Conservation (phyloP, 176 grass and related monocot genomes). For the Ampelocalamus luodianensis region DNA sequence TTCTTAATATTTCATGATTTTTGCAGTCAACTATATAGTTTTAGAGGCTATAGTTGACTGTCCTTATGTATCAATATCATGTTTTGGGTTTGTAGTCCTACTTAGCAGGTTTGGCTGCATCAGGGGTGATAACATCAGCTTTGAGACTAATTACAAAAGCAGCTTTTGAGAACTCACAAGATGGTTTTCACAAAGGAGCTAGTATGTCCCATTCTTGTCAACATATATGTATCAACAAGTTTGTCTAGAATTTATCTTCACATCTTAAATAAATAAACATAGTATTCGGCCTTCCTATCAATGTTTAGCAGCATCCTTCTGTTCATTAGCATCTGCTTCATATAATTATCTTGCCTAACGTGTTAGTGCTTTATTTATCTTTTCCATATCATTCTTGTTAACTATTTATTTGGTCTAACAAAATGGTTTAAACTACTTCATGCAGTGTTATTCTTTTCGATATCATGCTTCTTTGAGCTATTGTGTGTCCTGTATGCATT, state of each 20-base stretch:
- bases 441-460: conserved; percentile 71
- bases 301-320: too few relatives aligned
- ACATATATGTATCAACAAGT: background rate
- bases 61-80: too few relatives aligned
- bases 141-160: conserved; percentile 72
- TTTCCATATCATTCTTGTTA: background rate
- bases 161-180: conserved; percentile 68
- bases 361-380: too few relatives aligned
- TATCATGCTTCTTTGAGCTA: conserved; percentile 69
- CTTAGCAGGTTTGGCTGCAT: conserved; percentile 70
- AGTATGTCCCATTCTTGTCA: conserved; percentile 41
- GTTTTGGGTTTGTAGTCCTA: conserved; percentile 52
- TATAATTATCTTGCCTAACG: too few relatives aligned
- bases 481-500: conserved; percentile 69
- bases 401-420: background rate
- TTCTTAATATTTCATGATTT: too few relatives aligned
- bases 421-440: conserved; percentile 16
- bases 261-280: background rate
- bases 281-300: too few relatives aligned
- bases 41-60: too few relatives aligned
- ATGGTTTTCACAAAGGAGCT: conserved; percentile 75
- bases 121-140: conserved; percentile 61
- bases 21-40: too few relatives aligned
- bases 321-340: too few relatives aligned
- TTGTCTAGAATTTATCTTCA: background rate